Evolutionary conservation across 345 rosid genomes (phyloP).

Genomic region (Rhizophora apiculata): DNA sequence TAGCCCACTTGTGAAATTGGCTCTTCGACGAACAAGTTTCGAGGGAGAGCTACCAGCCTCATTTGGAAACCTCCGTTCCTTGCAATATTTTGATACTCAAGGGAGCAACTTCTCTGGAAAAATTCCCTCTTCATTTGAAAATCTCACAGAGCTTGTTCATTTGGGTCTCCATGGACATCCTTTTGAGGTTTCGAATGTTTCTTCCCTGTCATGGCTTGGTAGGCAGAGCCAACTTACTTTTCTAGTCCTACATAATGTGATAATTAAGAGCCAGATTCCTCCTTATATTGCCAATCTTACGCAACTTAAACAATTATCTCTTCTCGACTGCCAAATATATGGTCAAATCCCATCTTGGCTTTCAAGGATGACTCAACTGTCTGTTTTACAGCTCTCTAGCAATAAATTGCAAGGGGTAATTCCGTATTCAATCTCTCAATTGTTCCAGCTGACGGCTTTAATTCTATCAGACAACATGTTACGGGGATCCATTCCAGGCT

Average conservation of each 20-base stretch:
- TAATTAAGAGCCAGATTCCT: background rate
- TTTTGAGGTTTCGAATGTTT: background rate
- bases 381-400: background rate
- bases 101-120: background rate
- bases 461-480: background rate
- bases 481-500: constrained; percentile 1
- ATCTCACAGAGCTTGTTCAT: background rate
- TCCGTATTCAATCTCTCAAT: no score
- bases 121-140: background rate
- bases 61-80: background rate
- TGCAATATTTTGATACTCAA: no score
- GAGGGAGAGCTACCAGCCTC: background rate
- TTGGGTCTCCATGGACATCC: background rate
- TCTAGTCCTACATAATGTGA: background rate
- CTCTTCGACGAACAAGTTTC: background rate
- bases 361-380: background rate
- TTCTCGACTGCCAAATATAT: background rate
- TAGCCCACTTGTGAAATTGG: background rate
- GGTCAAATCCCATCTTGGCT: background rate
- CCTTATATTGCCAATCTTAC: background rate
- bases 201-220: background rate
- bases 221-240: background rate
- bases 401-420: background rate
- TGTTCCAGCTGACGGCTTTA: background rate
- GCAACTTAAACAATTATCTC: background rate